Percentiles rank a stretch among this genome's conserved stretches.
Conservation (phyloP, 2,329 filamentous ascomycete species). For the Fusarium oxysporum region DNA sequence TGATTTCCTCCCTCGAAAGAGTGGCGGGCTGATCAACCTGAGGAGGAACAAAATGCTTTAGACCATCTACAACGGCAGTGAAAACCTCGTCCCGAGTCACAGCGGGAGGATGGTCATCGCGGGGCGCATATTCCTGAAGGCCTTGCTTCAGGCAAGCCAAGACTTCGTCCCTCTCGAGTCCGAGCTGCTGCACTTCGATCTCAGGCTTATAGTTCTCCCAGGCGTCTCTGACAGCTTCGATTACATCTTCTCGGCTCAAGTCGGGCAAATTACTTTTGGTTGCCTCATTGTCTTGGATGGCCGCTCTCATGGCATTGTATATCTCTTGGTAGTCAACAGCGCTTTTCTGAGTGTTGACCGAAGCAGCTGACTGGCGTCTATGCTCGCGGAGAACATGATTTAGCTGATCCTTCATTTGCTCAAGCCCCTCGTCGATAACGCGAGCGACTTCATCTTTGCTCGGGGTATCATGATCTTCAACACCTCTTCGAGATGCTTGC, state of each 20-base stretch:
- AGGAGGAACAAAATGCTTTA: conserved; percentile 84
- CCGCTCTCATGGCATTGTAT: conserved; percentile 84
- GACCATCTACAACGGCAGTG: conserved; percentile 83
- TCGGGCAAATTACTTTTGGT: conserved; percentile 53
- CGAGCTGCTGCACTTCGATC: conserved; percentile 89
- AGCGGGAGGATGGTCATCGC: conserved; percentile 63
- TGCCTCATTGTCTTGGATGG: conserved; percentile 71
- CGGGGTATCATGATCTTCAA: conserved; percentile 61
- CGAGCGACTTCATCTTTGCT: conserved; percentile 77
- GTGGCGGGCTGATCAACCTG: conserved; percentile 75
- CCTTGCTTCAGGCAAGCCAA: conserved; percentile 88
- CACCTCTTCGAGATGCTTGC: conserved; percentile 64
- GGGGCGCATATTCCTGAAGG: conserved; percentile 77
- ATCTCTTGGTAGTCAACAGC: conserved; percentile 83
- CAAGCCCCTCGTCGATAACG: conserved; percentile 83
- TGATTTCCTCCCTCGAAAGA: conserved; percentile 84
- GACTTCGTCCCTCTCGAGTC: conserved; percentile 90
- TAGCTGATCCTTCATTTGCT: conserved; percentile 87
- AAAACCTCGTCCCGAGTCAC: conserved; percentile 88
- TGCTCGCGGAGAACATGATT: conserved; percentile 82
- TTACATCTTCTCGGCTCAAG: conserved; percentile 82
- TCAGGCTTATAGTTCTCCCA: conserved; percentile 97
- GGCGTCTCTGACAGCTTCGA: conserved; percentile 87
- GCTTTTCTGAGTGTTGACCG: conserved; percentile 69
- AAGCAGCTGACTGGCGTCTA: conserved; percentile 74